Conservation (phyloP, 2,329 filamentous ascomycete species). For the Colletotrichum sp. region DNA sequence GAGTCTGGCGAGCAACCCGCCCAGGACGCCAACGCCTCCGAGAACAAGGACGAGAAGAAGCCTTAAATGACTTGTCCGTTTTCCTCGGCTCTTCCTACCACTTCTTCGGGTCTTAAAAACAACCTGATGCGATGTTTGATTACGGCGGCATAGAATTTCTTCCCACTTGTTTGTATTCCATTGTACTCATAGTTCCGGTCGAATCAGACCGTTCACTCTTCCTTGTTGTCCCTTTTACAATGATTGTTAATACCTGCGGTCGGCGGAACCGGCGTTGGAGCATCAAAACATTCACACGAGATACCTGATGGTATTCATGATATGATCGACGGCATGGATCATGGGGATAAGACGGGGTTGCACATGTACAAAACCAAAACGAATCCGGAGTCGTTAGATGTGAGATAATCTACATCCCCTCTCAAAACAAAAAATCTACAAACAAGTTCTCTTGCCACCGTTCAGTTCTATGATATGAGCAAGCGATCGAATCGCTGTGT, state of each 20-base stretch:
- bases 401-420: conserved; percentile 62
- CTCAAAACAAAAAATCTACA: conserved; percentile 41
- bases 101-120: neutral
- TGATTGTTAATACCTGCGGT: conserved; percentile 51
- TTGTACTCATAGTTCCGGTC: conserved; percentile 57
- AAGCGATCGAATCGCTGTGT: neutral
- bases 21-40: conserved; percentile 60
- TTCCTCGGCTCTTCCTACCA: conserved; percentile 16
- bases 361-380: conserved; percentile 49
- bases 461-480: neutral
- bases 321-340: conserved; percentile 47
- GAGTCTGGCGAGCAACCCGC: conserved; percentile 67
- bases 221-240: conserved; percentile 43
- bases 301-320: conserved; percentile 50
- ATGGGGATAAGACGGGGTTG: conserved; percentile 44
- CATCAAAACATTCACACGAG: conserved; percentile 51
- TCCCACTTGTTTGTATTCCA: conserved; percentile 45
- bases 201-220: conserved; percentile 31
- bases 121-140: conserved; percentile 30
- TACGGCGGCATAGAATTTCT: conserved; percentile 38
- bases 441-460: neutral
- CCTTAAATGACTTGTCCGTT: conserved; percentile 51
- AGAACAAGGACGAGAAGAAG: conserved; percentile 77
- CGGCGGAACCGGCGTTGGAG: conserved; percentile 57
- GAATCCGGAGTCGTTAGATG: conserved; percentile 48